phyloP scores from a whole-genome alignment of 768 basidiomycete species.

The Suillus americanus region DNA sequence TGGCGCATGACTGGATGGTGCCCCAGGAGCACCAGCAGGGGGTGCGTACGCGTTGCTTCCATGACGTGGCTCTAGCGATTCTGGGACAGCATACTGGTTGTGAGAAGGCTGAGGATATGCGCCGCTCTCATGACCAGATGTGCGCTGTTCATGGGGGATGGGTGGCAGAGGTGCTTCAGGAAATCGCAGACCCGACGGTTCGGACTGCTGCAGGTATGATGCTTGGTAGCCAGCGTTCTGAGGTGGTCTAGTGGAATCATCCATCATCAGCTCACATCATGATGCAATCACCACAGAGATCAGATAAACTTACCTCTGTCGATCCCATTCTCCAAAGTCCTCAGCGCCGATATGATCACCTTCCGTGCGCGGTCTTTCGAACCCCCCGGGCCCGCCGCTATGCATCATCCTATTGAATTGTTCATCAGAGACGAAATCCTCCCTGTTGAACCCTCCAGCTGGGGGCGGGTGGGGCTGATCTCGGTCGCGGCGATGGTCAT shows the following conservation, averaged over 20 bases:
- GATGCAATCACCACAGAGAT: not conserved
- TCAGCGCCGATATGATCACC: slow-evolving; percentile 1
- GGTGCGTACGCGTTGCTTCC: slow-evolving; percentile 4
- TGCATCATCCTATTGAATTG: slow-evolving; percentile 24
- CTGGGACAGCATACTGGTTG: not conserved
- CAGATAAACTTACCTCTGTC: not conserved
- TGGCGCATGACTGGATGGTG: not conserved
- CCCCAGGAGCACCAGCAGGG: slow-evolving; percentile 1
- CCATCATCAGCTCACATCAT: not conserved
- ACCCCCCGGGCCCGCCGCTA: slow-evolving; percentile 13
- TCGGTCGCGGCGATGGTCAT: slow-evolving; percentile 1
- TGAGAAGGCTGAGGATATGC: slow-evolving; percentile 2
- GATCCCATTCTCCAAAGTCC: slow-evolving; percentile 9
- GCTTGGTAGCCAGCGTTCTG: slow-evolving; percentile 5
- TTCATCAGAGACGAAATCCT: slow-evolving; percentile 30
- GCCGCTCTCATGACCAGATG: not conserved
- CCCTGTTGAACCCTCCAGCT: slow-evolving; percentile 17
- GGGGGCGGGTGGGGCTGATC: not conserved
- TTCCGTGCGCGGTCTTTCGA: not conserved
- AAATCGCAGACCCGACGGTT: not conserved
- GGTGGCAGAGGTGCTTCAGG: not conserved
- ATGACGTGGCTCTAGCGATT: not conserved
- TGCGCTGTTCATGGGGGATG: not conserved
- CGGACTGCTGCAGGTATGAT: not conserved
- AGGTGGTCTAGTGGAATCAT: slow-evolving; percentile 10